Conservation (phyloP, 306 rosid genomes). For the Medicago lupulina region DNA sequence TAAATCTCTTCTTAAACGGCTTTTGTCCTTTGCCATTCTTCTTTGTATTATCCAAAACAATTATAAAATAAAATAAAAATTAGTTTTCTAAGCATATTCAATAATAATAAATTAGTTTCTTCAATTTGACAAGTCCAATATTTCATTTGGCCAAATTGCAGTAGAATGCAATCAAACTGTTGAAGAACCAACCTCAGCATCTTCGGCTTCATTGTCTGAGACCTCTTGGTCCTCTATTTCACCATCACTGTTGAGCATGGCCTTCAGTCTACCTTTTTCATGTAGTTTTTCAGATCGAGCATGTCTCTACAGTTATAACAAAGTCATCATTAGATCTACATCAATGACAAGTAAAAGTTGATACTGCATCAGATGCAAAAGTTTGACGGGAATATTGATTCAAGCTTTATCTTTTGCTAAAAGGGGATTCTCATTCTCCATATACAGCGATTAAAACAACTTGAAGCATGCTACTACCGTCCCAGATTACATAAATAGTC, state of each 20-base stretch:
- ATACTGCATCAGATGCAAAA: conserved; percentile 1
- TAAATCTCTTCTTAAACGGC: conserved; percentile 47
- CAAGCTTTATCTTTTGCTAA: not conserved
- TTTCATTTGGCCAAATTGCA: not conserved
- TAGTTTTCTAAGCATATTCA: conserved; percentile 1
- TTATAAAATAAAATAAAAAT: not conserved
- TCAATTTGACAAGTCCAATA: not conserved
- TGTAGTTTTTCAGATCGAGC: conserved; percentile 81
- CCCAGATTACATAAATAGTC: conserved; percentile 18
- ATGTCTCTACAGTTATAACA: conserved; percentile 65
- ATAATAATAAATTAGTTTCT: conserved; percentile 16
- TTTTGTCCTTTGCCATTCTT: conserved; percentile 45
- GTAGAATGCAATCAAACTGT: not conserved
- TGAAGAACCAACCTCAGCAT: conserved; percentile 60
- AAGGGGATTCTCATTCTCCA: conserved; percentile 16
- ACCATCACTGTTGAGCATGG: conserved; percentile 78
- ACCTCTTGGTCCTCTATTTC: conserved; percentile 70
- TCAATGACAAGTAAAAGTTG: conserved; percentile 16
- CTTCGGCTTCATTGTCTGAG: conserved; percentile 52
- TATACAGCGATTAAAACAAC: not conserved
- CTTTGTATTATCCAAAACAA: conserved; percentile 47
- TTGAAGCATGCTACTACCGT: conserved; percentile 4
- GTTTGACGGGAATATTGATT: not conserved
- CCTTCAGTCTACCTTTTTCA: conserved; percentile 76
- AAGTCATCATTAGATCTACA: conserved; percentile 27